Base-by-base conservation (phyloP, 441 rosid genomes). In the Gossypium lobatum region DNA sequence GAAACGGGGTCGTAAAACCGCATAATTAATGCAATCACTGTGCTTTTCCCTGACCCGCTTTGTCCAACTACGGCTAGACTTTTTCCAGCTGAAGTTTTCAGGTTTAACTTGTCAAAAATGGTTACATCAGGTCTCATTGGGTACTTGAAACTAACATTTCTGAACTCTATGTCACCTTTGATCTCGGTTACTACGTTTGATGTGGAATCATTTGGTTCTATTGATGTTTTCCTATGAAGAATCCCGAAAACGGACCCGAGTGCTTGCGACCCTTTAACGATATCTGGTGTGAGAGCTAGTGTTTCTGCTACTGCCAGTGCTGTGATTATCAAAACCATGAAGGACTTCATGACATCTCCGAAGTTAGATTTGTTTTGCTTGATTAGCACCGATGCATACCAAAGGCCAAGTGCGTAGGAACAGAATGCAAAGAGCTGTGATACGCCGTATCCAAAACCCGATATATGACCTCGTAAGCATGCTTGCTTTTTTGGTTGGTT, bases 31-130 rank as follows among this genome's bases (percentile, higher is more conserved):
- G 88, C 73, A 14, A 93, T 84, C 69, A 88, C 85, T 0, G 97
- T 88, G 70, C 95, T 91, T 80, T 93, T 93, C 54, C 97, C 98
- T 3, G 96, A 89, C 31, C 98, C 98, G 14, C 98, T 93, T 66
- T 78, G 89, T 55, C 95, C 98, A 3, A 89, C 96, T 3, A 91
- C 82, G 1, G 95, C 96, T 20, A 89, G 83, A 67, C 91, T 89
- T 74, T 79, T 88, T 17, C 98, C 93, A 0, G 91, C 75, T 6
- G 82, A 70, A 48, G 84, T 83, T 78, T 73, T 71, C 26, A 93
- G 85, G 72, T 79, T 82, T 45, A 89, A 78, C 67, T 80, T 79
- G 71, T 86, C 83, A 17, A 88, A 85, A 70, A 93, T 76, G 67
- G 83, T 45, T 6, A 86, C 74, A 17, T 89, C 87, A 0, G 89